These are phyloP conservation scores for Aspergillus nomiae DNA, from an alignment of 2,329 filamentous ascomycete genomes.

Conservation along the genomic window DNA sequence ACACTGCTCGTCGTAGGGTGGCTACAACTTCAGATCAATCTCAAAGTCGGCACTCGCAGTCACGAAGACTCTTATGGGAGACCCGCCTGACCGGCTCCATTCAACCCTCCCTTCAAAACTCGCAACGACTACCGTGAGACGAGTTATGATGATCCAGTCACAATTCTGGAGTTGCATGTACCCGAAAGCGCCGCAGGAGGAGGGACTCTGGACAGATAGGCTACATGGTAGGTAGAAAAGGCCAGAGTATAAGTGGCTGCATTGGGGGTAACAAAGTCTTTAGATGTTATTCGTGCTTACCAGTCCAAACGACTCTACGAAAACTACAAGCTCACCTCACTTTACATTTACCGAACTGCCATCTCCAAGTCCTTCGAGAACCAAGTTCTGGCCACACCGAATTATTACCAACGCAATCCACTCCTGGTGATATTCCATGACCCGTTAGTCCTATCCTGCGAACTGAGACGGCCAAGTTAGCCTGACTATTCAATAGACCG, in stretches of 20 bases:
- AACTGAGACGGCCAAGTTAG: neutral
- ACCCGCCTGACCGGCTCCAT: slow-evolving; percentile 70
- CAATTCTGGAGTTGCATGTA: slow-evolving; percentile 87
- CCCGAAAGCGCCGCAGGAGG: slow-evolving; percentile 53
- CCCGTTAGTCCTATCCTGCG: slow-evolving; percentile 59
- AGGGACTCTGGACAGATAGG: slow-evolving; percentile 49
- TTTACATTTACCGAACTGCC: slow-evolving; percentile 75
- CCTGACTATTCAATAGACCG: slow-evolving; percentile 54
- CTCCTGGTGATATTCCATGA: slow-evolving; percentile 89
- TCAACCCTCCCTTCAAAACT: slow-evolving; percentile 50
- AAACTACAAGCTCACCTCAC: slow-evolving; percentile 73
- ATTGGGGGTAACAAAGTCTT: neutral
- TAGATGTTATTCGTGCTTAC: slow-evolving; percentile 74
- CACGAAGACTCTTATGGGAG: slow-evolving; percentile 90
- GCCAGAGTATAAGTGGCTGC: neutral
- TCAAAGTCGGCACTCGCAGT: slow-evolving; percentile 91
- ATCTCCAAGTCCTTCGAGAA: slow-evolving; percentile 80
- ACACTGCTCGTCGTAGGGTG: slow-evolving; percentile 55
- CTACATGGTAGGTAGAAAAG: slow-evolving; percentile 58
- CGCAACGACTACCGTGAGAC: slow-evolving; percentile 59
- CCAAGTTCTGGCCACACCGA: slow-evolving; percentile 77
- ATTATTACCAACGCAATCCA: slow-evolving; percentile 66
- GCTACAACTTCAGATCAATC: slow-evolving; percentile 92
- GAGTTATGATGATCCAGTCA: slow-evolving; percentile 61
- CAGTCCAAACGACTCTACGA: slow-evolving; percentile 72